Conservation (phyloP, 1,284 basidiomycete species). For the Trametes sp. region DNA sequence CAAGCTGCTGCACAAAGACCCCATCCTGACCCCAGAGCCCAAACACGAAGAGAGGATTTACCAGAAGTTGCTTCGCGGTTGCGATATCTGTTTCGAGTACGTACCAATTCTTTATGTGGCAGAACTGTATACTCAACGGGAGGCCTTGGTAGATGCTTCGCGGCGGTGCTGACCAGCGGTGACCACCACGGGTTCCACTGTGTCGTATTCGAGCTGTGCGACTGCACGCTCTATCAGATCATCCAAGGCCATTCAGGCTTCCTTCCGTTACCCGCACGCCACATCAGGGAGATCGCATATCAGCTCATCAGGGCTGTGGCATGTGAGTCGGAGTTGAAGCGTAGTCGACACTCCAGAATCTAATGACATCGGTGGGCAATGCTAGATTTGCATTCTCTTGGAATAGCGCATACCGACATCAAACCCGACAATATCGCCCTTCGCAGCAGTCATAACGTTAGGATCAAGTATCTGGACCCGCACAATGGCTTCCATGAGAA, state of each 20-base stretch:
- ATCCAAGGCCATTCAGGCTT: not conserved
- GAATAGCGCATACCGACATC: not conserved
- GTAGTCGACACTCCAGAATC: not conserved
- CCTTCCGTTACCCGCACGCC: not conserved
- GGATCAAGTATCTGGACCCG: not conserved
- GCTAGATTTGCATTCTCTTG: slow-evolving; percentile 3
- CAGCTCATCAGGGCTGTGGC: not conserved
- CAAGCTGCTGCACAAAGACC: slow-evolving; percentile 1
- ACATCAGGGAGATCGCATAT: not conserved
- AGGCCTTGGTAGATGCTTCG: not conserved
- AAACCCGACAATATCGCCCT: slow-evolving; percentile 7
- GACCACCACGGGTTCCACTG: not conserved
- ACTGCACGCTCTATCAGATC: not conserved
- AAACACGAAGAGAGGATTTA: not conserved
- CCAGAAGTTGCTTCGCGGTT: not conserved
- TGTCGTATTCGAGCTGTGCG: slow-evolving; percentile 3
- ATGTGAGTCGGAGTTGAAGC: not conserved
- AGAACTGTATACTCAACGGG: no score
- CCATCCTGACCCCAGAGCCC: not conserved
- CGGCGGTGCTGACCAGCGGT: not conserved
- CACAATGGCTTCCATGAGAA: not conserved
- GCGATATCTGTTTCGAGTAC: not conserved
- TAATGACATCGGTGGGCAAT: no score
- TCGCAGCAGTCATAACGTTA: not conserved
- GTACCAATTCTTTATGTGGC: not conserved